phyloP scores from a whole-genome alignment of 805 yeast species.

The Candida sonorensis region DNA sequence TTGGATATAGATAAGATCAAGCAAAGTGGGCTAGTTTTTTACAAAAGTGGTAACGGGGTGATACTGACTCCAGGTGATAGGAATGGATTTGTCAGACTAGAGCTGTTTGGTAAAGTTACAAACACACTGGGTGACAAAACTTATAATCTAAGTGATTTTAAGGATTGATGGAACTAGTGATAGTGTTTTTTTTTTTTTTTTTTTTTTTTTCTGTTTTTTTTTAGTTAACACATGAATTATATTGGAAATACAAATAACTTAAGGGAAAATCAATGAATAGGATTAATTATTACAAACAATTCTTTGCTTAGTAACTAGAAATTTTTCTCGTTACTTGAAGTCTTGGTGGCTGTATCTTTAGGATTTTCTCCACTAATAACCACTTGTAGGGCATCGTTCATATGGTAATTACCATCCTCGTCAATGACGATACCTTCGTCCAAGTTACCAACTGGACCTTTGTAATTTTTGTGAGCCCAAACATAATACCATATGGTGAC shows the following conservation, averaged over 20 bases:
- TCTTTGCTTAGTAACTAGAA: too few relatives aligned
- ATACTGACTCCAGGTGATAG: conserved; percentile 57
- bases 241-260: too few relatives aligned
- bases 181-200: background rate
- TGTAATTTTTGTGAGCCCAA: conserved; percentile 52
- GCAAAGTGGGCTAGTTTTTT: conserved; percentile 41
- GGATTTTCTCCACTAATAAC: too few relatives aligned
- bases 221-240: too few relatives aligned
- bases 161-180: background rate
- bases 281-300: too few relatives aligned
- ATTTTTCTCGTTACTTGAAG: too few relatives aligned
- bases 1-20: conserved; percentile 48
- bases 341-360: too few relatives aligned
- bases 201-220: too few relatives aligned
- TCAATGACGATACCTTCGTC: conserved; percentile 29
- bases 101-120: conserved; percentile 32
- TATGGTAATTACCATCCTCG: conserved; percentile 13
- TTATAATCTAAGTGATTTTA: background rate
- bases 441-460: conserved; percentile 52
- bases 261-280: too few relatives aligned
- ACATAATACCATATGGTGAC: conserved; percentile 40
- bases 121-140: conserved; percentile 15
- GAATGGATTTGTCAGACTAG: conserved; percentile 41
- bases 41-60: conserved; percentile 67
- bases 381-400: background rate